Evolutionary conservation across 805 yeast genomes (phyloP).

Genomic region (Candida tammaniensis): DNA sequence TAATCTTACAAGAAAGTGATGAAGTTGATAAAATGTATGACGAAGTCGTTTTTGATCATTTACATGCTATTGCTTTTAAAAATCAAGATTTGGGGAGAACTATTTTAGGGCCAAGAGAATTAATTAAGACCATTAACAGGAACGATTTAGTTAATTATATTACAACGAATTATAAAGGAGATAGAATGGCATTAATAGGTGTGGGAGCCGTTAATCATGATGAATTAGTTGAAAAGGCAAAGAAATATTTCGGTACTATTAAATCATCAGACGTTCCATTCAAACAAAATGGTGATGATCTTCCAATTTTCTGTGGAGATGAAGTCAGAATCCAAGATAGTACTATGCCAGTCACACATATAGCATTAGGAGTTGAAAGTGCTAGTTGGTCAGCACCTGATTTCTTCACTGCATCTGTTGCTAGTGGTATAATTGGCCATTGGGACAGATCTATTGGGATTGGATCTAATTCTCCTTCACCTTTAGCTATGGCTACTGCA

Average conservation of each 20-base stretch:
- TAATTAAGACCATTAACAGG: constrained; percentile 76
- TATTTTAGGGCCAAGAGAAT: constrained; percentile 88
- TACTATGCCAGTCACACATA: constrained; percentile 82
- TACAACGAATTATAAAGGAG: constrained; percentile 84
- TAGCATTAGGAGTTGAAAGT: constrained; percentile 96
- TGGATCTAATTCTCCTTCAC: constrained; percentile 82
- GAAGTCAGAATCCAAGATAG: constrained; percentile 83
- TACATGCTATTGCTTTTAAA: constrained; percentile 88
- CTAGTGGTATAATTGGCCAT: constrained; percentile 94
- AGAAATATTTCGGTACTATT: constrained; percentile 71
- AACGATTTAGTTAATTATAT: constrained; percentile 79
- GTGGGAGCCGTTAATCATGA: constrained; percentile 93
- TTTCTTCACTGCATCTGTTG: constrained; percentile 90
- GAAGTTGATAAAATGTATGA: constrained; percentile 98
- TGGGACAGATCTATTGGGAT: constrained; percentile 94
- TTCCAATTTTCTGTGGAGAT: constrained; percentile 81
- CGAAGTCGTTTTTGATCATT: constrained; percentile 95
- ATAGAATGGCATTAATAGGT: constrained; percentile 97
- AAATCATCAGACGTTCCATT: constrained; percentile 59
- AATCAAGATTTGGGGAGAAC: constrained; percentile 95
- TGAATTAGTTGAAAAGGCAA: constrained; percentile 73
- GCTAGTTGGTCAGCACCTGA: constrained; percentile 97
- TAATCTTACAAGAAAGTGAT: constrained; percentile 92
- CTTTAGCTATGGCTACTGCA: constrained; percentile 67
- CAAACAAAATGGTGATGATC: constrained; percentile 68